Percentiles rank a stretch among this genome's conserved stretches.
Conservation (phyloP, 1,284 basidiomycete species). For the Inonotus hispidus region DNA sequence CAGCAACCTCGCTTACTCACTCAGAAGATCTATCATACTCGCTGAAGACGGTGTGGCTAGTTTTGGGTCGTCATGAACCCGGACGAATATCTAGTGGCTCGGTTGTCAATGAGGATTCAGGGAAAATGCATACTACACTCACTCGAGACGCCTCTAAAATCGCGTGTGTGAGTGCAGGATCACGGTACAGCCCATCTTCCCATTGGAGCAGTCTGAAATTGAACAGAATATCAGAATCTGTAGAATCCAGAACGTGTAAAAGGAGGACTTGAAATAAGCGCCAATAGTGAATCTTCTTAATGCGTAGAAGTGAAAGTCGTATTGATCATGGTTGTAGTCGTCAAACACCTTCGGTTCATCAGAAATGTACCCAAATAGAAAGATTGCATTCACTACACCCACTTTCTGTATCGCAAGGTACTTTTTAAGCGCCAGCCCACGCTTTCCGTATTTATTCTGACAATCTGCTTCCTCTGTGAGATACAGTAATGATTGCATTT, state of each 20-base stretch:
- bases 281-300: conserved; percentile 86
- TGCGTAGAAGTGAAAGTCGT: conserved; percentile 97
- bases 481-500: conserved; percentile 95
- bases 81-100: conserved; percentile 61
- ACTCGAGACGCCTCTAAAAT: conserved; percentile 67
- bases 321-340: conserved; percentile 93
- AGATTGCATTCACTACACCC: conserved; percentile 4
- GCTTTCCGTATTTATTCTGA: conserved; percentile 57
- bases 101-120: not conserved
- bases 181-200: conserved; percentile 76
- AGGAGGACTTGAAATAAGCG: conserved; percentile 71
- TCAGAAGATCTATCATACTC: conserved; percentile 19
- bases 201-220: conserved; percentile 66
- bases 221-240: not conserved
- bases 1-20: not conserved
- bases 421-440: conserved; percentile 85
- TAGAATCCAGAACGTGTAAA: not conserved
- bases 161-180: conserved; percentile 74
- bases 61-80: conserved; percentile 70
- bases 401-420: conserved; percentile 78
- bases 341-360: conserved; percentile 60
- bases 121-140: conserved; percentile 4
- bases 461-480: conserved; percentile 80
- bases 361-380: not conserved
- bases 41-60: conserved; percentile 42